Conservation (phyloP, 805 yeast species). For the Candida palmyrensis region DNA sequence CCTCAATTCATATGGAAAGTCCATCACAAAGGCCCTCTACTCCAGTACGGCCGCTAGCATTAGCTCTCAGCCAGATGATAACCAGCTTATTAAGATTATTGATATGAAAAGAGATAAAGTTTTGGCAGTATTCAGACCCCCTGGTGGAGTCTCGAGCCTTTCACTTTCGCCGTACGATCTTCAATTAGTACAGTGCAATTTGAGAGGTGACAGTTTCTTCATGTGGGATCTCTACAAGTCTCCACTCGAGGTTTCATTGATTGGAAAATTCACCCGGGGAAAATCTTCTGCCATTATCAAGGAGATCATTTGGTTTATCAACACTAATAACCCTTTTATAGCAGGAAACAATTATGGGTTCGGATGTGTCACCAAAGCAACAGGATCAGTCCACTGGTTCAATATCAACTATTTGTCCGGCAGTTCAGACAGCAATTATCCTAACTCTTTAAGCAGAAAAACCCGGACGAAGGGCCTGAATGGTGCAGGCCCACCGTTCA, state of each 20-base stretch:
- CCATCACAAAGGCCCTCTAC: slow-evolving; percentile 28
- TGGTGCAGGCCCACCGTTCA: neutral
- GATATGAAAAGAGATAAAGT: slow-evolving; percentile 41
- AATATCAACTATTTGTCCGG: slow-evolving; percentile 38
- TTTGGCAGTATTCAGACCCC: slow-evolving; percentile 46
- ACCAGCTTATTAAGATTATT: slow-evolving; percentile 39
- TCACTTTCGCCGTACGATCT: slow-evolving; percentile 60
- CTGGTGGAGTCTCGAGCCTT: slow-evolving; percentile 56
- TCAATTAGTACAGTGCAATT: slow-evolving; percentile 47
- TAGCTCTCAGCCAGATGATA: slow-evolving; percentile 20
- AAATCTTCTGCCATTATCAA: slow-evolving; percentile 53
- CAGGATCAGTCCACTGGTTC: slow-evolving; percentile 64
- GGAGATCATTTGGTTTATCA: slow-evolving; percentile 49
- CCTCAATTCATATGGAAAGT: slow-evolving; percentile 25
- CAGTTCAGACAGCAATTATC: slow-evolving; percentile 23
- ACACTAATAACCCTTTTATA: slow-evolving; percentile 18
- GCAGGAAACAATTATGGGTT: slow-evolving; percentile 35
- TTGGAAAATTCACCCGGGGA: slow-evolving; percentile 60
- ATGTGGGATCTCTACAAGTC: slow-evolving; percentile 59
- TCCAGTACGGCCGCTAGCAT: slow-evolving; percentile 20
- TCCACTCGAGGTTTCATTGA: slow-evolving; percentile 44
- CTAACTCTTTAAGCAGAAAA: slow-evolving; percentile 17
- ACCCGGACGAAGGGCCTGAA: slow-evolving; percentile 2
- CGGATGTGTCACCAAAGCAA: slow-evolving; percentile 46
- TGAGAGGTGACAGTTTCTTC: slow-evolving; percentile 57